These are phyloP conservation scores for Hypericum perforatum DNA, from an alignment of 345 rosid species.

Conservation along the genomic window DNA sequence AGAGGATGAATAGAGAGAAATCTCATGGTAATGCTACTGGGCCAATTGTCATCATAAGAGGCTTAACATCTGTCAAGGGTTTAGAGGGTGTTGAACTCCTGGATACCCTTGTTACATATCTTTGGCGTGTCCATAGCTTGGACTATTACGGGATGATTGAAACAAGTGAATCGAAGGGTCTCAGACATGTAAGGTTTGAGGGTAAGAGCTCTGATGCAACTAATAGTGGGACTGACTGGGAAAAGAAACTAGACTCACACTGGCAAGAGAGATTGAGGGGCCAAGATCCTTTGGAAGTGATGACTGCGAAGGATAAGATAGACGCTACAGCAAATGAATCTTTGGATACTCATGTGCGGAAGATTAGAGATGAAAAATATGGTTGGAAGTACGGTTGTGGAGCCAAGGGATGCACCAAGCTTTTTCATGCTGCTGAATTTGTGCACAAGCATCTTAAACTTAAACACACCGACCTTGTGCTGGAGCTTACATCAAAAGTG, in stretches of 20 bases:
- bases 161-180: constrained; percentile 80
- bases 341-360: constrained; percentile 87
- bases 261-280: constrained; percentile 91
- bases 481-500: constrained; percentile 80
- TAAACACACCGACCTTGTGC: constrained; percentile 73
- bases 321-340: constrained; percentile 76
- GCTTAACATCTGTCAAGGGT: constrained; percentile 93
- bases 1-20: constrained; percentile 62
- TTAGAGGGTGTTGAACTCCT: constrained; percentile 90
- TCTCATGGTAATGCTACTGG: constrained; percentile 67
- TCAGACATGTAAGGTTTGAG: constrained; percentile 77
- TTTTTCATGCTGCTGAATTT: constrained; percentile 98
- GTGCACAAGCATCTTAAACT: constrained; percentile 99
- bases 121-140: constrained; percentile 94
- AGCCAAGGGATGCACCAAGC: constrained; percentile 98
- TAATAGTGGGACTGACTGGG: constrained; percentile 57
- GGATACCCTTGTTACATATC: constrained; percentile 83
- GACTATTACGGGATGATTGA: constrained; percentile 88
- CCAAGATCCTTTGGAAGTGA: constrained; percentile 87
- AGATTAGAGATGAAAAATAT: constrained; percentile 98
- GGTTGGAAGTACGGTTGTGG: constrained; percentile 99
- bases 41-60: constrained; percentile 80
- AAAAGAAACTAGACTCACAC: constrained; percentile 55
- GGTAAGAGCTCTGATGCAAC: constrained; percentile 52
- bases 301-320: constrained; percentile 90